A percentile compares a stretch with the other conserved stretches of the same genome.
Conservation (phyloP, 2,329 filamentous ascomycete genomes). For the Fusarium pseudonygamai region DNA sequence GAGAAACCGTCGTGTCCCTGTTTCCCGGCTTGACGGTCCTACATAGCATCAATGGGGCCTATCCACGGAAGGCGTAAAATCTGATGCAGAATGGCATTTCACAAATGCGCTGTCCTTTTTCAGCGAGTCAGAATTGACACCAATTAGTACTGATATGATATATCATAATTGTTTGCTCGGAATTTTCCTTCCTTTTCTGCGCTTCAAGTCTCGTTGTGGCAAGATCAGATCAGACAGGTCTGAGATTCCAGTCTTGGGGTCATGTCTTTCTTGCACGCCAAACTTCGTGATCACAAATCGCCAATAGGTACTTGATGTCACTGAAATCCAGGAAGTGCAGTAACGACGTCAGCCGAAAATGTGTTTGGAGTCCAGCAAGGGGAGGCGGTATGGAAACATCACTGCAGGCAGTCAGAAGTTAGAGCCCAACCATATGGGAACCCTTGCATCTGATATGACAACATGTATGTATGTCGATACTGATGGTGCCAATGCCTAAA, state of each 20-base stretch:
- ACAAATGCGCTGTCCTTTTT: slow-evolving; percentile 1
- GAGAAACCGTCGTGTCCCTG: neutral
- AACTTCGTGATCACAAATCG: neutral
- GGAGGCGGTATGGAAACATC: slow-evolving; percentile 2
- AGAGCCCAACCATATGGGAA: slow-evolving; percentile 16
- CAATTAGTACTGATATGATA: neutral
- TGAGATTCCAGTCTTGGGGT: neutral
- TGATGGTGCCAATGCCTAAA: slow-evolving; percentile 14
- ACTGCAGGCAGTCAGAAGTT: slow-evolving; percentile 7
- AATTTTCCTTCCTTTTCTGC: neutral
- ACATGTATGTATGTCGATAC: slow-evolving; percentile 15
- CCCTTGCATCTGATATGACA: slow-evolving; percentile 9
- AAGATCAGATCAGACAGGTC: slow-evolving; percentile 11
- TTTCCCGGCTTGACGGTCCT: slow-evolving; percentile 13
- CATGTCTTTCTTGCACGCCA: neutral
- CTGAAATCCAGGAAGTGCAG: neutral
- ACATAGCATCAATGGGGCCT: neutral
- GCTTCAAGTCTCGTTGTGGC: neutral
- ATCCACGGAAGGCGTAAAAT: neutral
- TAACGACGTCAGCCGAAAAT: slow-evolving; percentile 1
- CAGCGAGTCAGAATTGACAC: neutral
- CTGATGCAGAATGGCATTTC: neutral
- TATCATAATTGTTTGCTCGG: neutral
- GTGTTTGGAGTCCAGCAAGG: neutral
- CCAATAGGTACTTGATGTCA: neutral